These are phyloP conservation scores for Diaporthe nobilis DNA, from an alignment of 2,329 filamentous ascomycete genomes.

Conservation along the genomic window DNA sequence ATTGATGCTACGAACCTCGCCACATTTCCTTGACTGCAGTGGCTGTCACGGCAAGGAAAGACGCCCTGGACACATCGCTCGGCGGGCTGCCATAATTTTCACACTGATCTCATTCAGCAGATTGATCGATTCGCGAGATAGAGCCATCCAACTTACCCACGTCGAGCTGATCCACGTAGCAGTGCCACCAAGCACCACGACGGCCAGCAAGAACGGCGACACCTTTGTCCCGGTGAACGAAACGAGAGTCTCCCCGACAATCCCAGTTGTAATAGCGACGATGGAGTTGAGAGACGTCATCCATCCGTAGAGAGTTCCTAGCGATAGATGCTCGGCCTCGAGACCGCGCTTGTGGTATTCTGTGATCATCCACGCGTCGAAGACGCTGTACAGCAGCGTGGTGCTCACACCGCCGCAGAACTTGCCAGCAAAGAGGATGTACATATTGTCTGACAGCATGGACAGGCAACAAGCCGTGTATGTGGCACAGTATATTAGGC, in stretches of 20 bases:
- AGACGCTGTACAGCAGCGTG: slow-evolving; percentile 70
- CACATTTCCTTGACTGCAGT: neutral
- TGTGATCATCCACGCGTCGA: slow-evolving; percentile 73
- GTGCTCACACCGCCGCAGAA: slow-evolving; percentile 68
- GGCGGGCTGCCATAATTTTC: slow-evolving; percentile 23
- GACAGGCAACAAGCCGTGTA: slow-evolving; percentile 67
- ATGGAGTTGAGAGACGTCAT: slow-evolving; percentile 68
- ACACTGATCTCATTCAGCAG: neutral
- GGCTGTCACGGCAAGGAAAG: neutral
- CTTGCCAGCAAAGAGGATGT: slow-evolving; percentile 67
- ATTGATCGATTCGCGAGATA: neutral
- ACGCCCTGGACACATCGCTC: neutral
- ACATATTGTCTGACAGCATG: slow-evolving; percentile 59
- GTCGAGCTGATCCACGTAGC: slow-evolving; percentile 60
- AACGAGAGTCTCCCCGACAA: slow-evolving; percentile 67
- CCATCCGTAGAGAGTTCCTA: slow-evolving; percentile 66
- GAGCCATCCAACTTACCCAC: slow-evolving; percentile 59
- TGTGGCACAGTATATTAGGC: slow-evolving; percentile 66
- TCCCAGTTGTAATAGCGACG: slow-evolving; percentile 67
- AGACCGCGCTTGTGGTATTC: slow-evolving; percentile 66
- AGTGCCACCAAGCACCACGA: slow-evolving; percentile 48
- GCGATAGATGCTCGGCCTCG: slow-evolving; percentile 56
- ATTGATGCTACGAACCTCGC: neutral
- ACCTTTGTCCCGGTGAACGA: slow-evolving; percentile 60
- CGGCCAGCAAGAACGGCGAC: slow-evolving; percentile 54